Conservation (phyloP, 169 alveolate species). For the Neospora caninum region DNA sequence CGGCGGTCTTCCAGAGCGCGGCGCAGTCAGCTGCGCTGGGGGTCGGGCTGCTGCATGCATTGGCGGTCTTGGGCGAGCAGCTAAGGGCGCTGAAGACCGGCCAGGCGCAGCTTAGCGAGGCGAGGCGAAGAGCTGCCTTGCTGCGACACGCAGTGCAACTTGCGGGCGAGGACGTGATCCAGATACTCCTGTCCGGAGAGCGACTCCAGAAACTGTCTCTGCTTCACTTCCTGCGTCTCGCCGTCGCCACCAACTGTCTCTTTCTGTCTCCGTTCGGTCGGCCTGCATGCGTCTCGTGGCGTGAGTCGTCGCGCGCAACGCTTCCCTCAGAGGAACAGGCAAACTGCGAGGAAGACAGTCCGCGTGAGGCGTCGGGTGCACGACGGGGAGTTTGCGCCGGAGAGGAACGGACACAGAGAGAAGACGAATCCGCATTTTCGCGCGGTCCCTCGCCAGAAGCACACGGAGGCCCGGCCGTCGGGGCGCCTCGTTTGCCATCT, state of each 20-base stretch:
- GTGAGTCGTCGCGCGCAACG: no score
- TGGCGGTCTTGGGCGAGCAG: neutral
- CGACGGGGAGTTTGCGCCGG: no score
- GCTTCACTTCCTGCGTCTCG: slow-evolving; percentile 16
- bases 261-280: neutral
- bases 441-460: neutral
- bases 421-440: no score
- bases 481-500: neutral
- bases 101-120: neutral
- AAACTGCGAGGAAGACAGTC: no score
- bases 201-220: neutral
- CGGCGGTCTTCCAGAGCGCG: neutral
- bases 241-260: neutral
- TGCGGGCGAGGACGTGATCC: neutral
- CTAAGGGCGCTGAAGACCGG: neutral
- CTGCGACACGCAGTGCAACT: neutral
- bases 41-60: neutral
- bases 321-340: no score
- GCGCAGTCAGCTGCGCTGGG: neutral
- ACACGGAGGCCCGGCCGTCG: neutral
- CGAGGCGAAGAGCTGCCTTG: neutral
- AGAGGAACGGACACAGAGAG: no score
- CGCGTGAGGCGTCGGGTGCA: no score
- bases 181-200: neutral
- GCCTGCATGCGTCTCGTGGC: neutral